A percentile compares a stretch with the other conserved stretches of the same genome.
Conservation (phyloP, 148 eudicot species). For the Hydrangea macrophylla region DNA sequence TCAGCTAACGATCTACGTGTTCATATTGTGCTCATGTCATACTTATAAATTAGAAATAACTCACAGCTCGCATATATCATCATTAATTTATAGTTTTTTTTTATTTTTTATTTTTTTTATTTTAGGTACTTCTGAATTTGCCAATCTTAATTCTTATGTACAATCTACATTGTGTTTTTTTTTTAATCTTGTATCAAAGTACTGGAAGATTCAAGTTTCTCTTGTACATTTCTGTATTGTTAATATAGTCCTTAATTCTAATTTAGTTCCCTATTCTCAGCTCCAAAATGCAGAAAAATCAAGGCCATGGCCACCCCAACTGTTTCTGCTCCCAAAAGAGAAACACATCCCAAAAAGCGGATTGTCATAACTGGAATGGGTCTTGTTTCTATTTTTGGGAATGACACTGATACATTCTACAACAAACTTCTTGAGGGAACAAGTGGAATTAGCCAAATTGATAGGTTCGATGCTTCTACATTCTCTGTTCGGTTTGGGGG, state of each 20-base stretch:
- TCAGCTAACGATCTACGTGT: no score
- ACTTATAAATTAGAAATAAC: no score
- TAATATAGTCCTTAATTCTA: slow-evolving; percentile 2
- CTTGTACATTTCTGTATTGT: background rate
- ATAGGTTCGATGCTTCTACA: slow-evolving; percentile 33
- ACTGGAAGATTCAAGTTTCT: no score
- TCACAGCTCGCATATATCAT: no score
- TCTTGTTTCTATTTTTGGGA: slow-evolving; percentile 36
- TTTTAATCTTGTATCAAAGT: no score
- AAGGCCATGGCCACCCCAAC: slow-evolving; percentile 34
- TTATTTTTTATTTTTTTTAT: no score
- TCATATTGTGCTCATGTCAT: no score
- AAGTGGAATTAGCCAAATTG: slow-evolving; percentile 33
- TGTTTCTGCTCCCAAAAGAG: slow-evolving; percentile 31
- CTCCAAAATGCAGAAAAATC: slow-evolving; percentile 25
- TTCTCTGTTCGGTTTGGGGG: slow-evolving; percentile 29
- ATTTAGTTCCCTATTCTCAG: slow-evolving; percentile 23
- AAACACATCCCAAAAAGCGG: slow-evolving; percentile 35
- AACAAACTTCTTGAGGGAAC: slow-evolving; percentile 27
- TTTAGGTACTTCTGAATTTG: no score
- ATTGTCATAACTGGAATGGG: slow-evolving; percentile 35
- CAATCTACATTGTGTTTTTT: no score
- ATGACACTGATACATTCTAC: slow-evolving; percentile 28
- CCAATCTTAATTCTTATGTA: no score
- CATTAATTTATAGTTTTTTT: no score